A percentile compares a stretch with the other conserved stretches of the same genome.
These are phyloP conservation scores for Botrytis porri DNA, from an alignment of 2,329 filamentous ascomycete genomes.

Conservation along the genomic window DNA sequence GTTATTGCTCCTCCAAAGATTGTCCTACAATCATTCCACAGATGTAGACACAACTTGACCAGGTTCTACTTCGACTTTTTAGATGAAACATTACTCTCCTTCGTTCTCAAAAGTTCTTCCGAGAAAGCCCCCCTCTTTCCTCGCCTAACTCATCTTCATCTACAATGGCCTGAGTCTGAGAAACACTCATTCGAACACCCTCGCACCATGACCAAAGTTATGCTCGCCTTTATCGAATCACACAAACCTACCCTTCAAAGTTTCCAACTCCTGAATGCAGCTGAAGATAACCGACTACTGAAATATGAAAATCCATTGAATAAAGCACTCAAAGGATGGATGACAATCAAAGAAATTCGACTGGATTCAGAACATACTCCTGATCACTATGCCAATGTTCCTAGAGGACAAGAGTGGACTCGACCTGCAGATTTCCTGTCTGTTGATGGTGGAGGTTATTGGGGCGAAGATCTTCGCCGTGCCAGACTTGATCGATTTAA, in stretches of 20 bases:
- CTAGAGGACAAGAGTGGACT: constrained; percentile 21
- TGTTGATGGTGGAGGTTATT: constrained; percentile 20
- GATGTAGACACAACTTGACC: constrained; percentile 9
- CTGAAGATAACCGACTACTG: constrained; percentile 17
- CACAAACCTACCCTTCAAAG: constrained; percentile 20
- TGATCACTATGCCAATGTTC: constrained; percentile 19
- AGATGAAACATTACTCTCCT: constrained; percentile 15
- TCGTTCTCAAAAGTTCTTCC: not conserved
- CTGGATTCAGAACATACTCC: constrained; percentile 20
- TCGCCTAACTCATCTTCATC: constrained; percentile 12
- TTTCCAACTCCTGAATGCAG: constrained; percentile 21
- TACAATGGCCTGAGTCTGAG: constrained; percentile 19
- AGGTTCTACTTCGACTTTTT: constrained; percentile 19
- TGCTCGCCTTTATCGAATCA: constrained; percentile 23
- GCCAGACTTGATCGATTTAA: constrained; percentile 21
- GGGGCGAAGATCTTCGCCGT: constrained; percentile 21
- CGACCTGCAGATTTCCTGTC: constrained; percentile 20
- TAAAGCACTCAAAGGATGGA: constrained; percentile 14
- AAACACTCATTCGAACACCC: constrained; percentile 21
- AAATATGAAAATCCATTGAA: constrained; percentile 21
- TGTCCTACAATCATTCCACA: constrained; percentile 18
- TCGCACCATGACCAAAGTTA: constrained; percentile 23
- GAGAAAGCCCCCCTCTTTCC: constrained; percentile 9
- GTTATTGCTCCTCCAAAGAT: constrained; percentile 13
- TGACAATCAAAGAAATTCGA: constrained; percentile 19